Evolutionary conservation across 352 stramenopile species (phyloP).

Genomic region (Peronosclerospora sorghi): DNA sequence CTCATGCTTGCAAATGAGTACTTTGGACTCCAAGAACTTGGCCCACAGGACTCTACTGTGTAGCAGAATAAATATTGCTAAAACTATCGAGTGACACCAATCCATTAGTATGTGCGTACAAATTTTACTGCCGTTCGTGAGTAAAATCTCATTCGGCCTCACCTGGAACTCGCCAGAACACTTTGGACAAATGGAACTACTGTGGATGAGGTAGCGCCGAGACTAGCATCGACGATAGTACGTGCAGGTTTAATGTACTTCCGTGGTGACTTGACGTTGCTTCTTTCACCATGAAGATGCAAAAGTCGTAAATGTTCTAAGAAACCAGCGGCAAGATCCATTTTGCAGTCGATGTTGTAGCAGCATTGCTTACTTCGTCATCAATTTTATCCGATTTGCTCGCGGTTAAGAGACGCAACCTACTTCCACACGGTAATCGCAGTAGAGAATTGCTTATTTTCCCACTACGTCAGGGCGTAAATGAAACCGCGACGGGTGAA

Average conservation of each 20-base stretch:
- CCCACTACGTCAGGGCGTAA: too few species aligned
- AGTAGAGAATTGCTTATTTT: too few species aligned
- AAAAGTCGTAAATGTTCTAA: conserved; percentile 51
- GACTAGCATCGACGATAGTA: conserved; percentile 16
- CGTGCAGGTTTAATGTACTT: conserved; percentile 52
- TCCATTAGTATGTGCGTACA: too few species aligned
- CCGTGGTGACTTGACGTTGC: conserved; percentile 51
- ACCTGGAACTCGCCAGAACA: conserved; percentile 43
- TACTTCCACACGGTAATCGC: too few species aligned
- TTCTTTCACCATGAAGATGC: conserved; percentile 45
- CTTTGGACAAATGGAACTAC: conserved; percentile 54
- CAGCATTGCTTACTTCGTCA: conserved; percentile 15
- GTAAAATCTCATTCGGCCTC: too few species aligned
- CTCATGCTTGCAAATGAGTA: conserved; percentile 65
- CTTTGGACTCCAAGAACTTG: conserved; percentile 54
- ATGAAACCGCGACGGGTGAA: too few species aligned
- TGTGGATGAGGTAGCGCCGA: conserved; percentile 19
- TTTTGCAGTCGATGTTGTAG: conserved; percentile 13
- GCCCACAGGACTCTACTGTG: conserved; percentile 50
- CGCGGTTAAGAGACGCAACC: too few species aligned
- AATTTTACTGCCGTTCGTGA: too few species aligned
- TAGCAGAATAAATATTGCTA: conserved; percentile 10
- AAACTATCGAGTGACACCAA: too few species aligned
- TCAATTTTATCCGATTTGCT: conserved; percentile 13
- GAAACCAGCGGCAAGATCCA: conserved; percentile 26